Conservation (phyloP, 1,284 basidiomycete species). For the Wolfiporia cocos region DNA sequence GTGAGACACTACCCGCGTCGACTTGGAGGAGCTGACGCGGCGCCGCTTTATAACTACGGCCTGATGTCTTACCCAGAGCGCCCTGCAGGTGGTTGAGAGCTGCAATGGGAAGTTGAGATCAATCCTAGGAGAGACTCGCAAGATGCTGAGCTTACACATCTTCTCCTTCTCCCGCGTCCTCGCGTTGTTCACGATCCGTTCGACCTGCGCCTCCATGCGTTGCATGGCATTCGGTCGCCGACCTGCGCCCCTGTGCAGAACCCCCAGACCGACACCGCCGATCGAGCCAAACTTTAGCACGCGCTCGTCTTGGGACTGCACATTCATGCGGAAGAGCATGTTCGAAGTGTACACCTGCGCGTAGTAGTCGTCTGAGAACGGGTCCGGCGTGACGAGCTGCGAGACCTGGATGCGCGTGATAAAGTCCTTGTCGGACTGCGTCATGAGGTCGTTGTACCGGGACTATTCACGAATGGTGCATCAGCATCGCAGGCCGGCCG, state of each 20-base stretch:
- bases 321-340: constrained; percentile 69
- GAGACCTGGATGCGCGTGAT: constrained; percentile 99
- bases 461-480: constrained; percentile 51
- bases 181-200: constrained; percentile 92
- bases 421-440: constrained; percentile 98
- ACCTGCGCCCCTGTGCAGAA: constrained; percentile 57
- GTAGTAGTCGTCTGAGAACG: constrained; percentile 97
- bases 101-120: constrained; percentile 21
- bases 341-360: constrained; percentile 93
- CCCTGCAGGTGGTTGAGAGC: constrained; percentile 86
- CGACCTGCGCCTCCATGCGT: constrained; percentile 95
- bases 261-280: constrained; percentile 77
- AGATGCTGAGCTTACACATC: constrained; percentile 47
- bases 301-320: constrained; percentile 62
- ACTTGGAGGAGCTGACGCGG: constrained; percentile 94
- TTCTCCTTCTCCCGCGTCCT: constrained; percentile 83
- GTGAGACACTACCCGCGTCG: constrained; percentile 39
- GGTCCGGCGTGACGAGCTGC: constrained; percentile 93
- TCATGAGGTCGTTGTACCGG: constrained; percentile 98
- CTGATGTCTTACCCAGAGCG: constrained; percentile 90
- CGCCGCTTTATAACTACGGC: constrained; percentile 90
- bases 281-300: constrained; percentile 80
- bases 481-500: neutral
- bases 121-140: neutral
- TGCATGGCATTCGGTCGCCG: constrained; percentile 93